Evolutionary conservation across 1,284 basidiomycete genomes (phyloP), one percentile per base, ranked within the genome.

Genomic region (Fomitopsis palustris): DNA sequence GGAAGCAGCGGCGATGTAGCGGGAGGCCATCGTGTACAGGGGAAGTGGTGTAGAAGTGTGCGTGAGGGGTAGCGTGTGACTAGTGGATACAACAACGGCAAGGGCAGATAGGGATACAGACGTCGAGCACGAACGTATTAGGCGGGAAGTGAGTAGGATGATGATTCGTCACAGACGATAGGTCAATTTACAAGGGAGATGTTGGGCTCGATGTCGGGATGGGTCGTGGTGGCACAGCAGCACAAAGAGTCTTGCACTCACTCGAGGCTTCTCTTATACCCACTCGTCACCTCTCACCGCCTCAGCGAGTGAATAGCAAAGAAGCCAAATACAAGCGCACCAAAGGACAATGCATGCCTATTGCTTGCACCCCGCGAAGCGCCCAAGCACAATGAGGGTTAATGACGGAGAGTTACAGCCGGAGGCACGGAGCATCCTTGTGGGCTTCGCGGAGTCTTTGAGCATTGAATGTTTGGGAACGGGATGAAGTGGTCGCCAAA

Each of bases 1-100:
- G 16, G 35, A 37, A 17, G 41, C 39, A 29, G 52, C 41, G 38
- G 52, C n/a, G 41, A 58, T 23, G 57, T 54, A 58, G 42, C 57
- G 57, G 21, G 57, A 37, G 52, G 57, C 57, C 57, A 58, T 58
- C 37, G 51, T 42, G 33, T 35, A 10, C 12, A 14, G 9, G 42
- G 17, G 21, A 9, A 31, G 27, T 5, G 70, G 65, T 16, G 55
- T 69, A 21, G 54, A 62, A n/a, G 53, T 42, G 45, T 29, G 41
- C 6, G 39, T 21, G 39, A n/a, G 12, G 39, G 23, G 49, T 51
- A 7, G 49, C 31, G 49, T 21, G 49, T 52, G 31, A 23, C 7
- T 52, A 23, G 49, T n/a, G 9, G 49, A 52, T 52, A 52, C 49
- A 52, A 17, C 31, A 31, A 35, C 21, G 29, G 19, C 17, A 21